Conservation (phyloP, 2,329 filamentous ascomycete species). For the Colletotrichum agaves region DNA sequence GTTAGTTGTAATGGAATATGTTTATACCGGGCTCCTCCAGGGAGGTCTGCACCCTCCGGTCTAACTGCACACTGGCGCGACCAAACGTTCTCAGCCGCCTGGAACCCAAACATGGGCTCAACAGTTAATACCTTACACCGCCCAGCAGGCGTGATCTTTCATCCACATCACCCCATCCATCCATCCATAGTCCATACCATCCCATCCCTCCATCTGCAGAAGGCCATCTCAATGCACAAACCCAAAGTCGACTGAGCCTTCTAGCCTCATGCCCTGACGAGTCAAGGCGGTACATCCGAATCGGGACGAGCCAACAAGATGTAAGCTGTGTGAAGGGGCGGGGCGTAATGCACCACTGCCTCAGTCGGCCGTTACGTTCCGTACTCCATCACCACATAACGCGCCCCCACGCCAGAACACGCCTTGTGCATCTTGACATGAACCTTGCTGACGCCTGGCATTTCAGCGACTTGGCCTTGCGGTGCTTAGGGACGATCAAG, state of each 20-base stretch:
- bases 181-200: background rate
- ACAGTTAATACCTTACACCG: constrained; percentile 27
- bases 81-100: constrained; percentile 30
- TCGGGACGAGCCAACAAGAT: constrained; percentile 3
- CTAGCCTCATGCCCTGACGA: constrained; percentile 2
- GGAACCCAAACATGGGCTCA: constrained; percentile 24
- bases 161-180: background rate
- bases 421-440: constrained; percentile 1
- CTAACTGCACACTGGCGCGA: background rate
- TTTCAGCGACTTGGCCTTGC: constrained; percentile 4
- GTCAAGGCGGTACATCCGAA: constrained; percentile 27
- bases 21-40: too few relatives aligned
- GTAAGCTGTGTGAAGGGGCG: constrained; percentile 13
- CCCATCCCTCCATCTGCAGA: background rate
- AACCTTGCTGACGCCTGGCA: background rate
- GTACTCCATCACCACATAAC: constrained; percentile 10
- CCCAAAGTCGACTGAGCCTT: constrained; percentile 7
- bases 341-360: constrained; percentile 24
- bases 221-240: constrained; percentile 10
- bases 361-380: background rate
- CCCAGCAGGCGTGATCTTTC: background rate
- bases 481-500: background rate
- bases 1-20: too few relatives aligned
- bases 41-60: too few relatives aligned
- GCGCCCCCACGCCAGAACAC: constrained; percentile 24